These are phyloP conservation scores for Eragrostis tef DNA, from an alignment of 202 grass and related monocot genomes.

Conservation along the genomic window DNA sequence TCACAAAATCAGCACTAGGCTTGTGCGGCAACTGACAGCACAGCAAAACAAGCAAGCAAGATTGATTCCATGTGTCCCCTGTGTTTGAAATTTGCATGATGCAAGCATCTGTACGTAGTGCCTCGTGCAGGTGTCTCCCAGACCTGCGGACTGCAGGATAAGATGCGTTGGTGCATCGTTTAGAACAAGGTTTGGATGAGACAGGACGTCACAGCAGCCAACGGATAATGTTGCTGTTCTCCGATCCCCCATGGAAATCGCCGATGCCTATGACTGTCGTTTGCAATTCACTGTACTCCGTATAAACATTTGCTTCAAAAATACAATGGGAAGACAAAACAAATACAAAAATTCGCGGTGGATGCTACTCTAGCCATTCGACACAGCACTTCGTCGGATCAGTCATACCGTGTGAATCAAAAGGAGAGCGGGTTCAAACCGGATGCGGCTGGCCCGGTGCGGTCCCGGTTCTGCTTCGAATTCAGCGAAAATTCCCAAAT, in stretches of 20 bases:
- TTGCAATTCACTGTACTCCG: too few relatives aligned
- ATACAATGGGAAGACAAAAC: too few relatives aligned
- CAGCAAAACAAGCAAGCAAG: conserved; percentile 5
- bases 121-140: conserved; percentile 17
- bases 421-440: not conserved
- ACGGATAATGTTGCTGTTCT: not conserved
- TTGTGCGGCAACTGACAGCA: not conserved
- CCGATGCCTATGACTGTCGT: too few relatives aligned
- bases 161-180: conserved; percentile 2
- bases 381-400: too few relatives aligned
- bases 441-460: not conserved
- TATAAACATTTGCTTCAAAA: too few relatives aligned
- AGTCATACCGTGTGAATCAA: not conserved
- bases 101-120: not conserved
- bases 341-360: too few relatives aligned
- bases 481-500: not conserved
- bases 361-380: too few relatives aligned
- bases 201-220: not conserved
- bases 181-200: not conserved
- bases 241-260: not conserved
- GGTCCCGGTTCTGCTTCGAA: conserved; percentile 19
- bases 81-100: conserved; percentile 25
- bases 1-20: conserved; percentile 1
- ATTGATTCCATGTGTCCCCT: conserved; percentile 31
- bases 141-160: conserved; percentile 3